These are phyloP conservation scores for Backusella macrospora DNA, from an alignment of 192 early-diverging fungal species.

Conservation along the genomic window DNA sequence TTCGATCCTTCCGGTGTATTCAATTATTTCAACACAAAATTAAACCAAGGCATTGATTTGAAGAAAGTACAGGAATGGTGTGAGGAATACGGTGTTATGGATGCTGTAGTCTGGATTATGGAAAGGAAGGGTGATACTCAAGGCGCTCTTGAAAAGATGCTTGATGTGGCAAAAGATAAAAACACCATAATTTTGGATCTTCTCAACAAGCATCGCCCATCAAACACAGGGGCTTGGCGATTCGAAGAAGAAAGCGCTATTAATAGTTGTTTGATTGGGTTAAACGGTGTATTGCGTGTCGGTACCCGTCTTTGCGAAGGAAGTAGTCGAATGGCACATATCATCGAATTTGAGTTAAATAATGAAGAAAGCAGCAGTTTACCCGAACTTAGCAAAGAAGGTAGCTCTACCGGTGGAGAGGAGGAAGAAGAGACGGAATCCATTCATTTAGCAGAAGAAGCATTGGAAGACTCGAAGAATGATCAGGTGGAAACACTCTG, in stretches of 20 bases:
- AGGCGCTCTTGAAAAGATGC: conserved; percentile 56
- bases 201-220: conserved; percentile 27
- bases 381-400: background rate
- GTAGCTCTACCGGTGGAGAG: conserved; percentile 9
- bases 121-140: conserved; percentile 56
- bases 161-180: conserved; percentile 56
- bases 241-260: conserved; percentile 53
- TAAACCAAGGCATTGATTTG: conserved; percentile 22
- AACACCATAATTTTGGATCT: conserved; percentile 44
- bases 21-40: conserved; percentile 57
- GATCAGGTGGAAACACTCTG: conserved; percentile 56
- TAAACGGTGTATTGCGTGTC: conserved; percentile 59
- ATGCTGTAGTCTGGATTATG: conserved; percentile 65
- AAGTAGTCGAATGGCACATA: conserved; percentile 26
- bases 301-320: conserved; percentile 62
- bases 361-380: background rate
- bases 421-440: background rate
- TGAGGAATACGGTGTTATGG: conserved; percentile 53
- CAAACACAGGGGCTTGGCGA: conserved; percentile 37
- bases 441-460: background rate
- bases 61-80: conserved; percentile 50
- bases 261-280: conserved; percentile 50
- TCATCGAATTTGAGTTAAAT: background rate
- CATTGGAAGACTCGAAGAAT: conserved; percentile 34
- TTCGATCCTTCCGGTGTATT: conserved; percentile 66